Base-by-base conservation (phyloP, 2,329 filamentous ascomycete species). In the Nannizziopsis barbatae region DNA sequence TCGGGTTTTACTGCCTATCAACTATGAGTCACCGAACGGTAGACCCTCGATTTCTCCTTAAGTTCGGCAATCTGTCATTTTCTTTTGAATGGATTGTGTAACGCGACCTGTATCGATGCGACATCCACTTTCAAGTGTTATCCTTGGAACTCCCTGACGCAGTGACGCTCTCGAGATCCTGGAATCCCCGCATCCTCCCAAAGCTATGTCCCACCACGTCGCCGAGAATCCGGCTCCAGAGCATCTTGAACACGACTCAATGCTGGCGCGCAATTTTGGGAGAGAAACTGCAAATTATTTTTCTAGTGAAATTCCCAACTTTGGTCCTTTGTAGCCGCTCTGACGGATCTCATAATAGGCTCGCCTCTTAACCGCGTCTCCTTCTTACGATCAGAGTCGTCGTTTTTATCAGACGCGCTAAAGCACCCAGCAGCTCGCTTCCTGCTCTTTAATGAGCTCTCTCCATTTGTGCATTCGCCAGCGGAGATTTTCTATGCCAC, bases 401-500 rank as follows among this genome's bases (percentile, higher is more conserved):
- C 64, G 22, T 74, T 74, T 56, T 64, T 74, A 37, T 67, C 67
- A n/a, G 61, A 64, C 38, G 72, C 72, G 17, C 59, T 75, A 46
- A 66, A 63, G 43, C 71, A 75, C 55, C 67, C 69, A 3, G 64
- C 68, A 3, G 63, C 70, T 33, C 67, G 63, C 27, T 94, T 95
- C 68, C 66, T 98, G 42, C 76, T 90, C 41, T 77, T 95, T 65
- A 82, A 88, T 62, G 72, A 86, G 58, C 77, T 95, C 47, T 79
- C 82, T 20, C 89, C 90, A 1, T 75, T 95, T 15, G 74, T 81
- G 20, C 73, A 73, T 51, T 74, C 79, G 32, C 68, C 74, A 5
- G 65, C 75, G 7, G 71, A 77, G 30, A 74, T 95, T 36, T 80
- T 81, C 40, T 86, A 80, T 59, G 80, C 83, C 39, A 74, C 74